Conservation (phyloP, 257 asterid genomes). For the Penstemon barbatus region DNA sequence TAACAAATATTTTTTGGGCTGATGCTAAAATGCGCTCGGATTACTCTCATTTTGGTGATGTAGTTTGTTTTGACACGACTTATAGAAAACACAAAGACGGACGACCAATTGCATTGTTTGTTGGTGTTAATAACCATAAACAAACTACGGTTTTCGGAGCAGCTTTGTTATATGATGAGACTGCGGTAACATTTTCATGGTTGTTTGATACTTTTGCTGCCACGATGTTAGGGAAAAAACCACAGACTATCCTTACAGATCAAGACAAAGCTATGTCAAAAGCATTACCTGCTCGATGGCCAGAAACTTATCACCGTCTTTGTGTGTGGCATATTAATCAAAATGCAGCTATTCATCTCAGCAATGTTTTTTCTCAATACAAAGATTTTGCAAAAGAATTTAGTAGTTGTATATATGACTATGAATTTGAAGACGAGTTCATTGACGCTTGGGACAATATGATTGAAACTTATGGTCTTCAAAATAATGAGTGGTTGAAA, state of each 20-base stretch:
- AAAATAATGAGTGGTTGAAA: neutral
- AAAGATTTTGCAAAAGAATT: neutral
- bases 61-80: neutral
- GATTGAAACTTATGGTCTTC: neutral
- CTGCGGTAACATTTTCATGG: slow-evolving; percentile 10
- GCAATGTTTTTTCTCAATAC: slow-evolving; percentile 1
- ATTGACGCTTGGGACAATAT: neutral
- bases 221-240: slow-evolving; percentile 13
- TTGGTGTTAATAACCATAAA: slow-evolving; percentile 23
- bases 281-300: too few species aligned
- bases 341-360: too few species aligned
- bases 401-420: slow-evolving; percentile 3
- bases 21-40: too few species aligned
- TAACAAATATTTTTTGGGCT: neutral
- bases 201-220: slow-evolving; percentile 13
- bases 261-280: too few species aligned
- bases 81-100: neutral
- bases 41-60: too few species aligned
- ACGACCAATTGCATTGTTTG: slow-evolving; percentile 12
- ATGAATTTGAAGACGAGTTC: neutral
- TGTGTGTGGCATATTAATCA: too few species aligned
- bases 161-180: slow-evolving; percentile 23
- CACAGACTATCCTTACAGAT: neutral
- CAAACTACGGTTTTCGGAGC: slow-evolving; percentile 16
- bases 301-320: too few species aligned